phyloP scores from a whole-genome alignment of 202 grass and related monocot genomes.

The Digitaria exilis region DNA sequence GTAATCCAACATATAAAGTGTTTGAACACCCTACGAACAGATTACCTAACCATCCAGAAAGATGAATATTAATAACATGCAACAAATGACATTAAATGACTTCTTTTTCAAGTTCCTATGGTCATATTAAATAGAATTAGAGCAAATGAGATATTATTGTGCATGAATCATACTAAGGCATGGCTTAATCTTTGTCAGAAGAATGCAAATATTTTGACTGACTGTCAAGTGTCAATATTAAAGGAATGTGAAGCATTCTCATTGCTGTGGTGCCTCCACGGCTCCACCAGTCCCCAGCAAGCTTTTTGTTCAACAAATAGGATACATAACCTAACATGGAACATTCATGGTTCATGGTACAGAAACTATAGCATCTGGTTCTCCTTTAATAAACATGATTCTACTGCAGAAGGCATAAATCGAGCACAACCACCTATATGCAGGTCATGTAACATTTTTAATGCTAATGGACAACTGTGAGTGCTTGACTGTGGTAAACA shows the following conservation, averaged over 20 bases:
- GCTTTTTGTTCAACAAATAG: constrained; percentile 16
- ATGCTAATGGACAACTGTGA: constrained; percentile 12
- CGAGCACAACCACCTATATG: constrained; percentile 6
- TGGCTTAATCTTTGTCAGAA: constrained; percentile 9
- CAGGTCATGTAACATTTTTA: constrained; percentile 29
- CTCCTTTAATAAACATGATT: background rate
- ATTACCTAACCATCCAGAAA: constrained; percentile 23
- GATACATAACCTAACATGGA: background rate
- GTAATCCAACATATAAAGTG: constrained; percentile 7
- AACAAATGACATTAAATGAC: background rate
- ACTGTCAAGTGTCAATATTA: background rate
- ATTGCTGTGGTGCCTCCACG: background rate
- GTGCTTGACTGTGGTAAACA: background rate
- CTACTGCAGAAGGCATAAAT: constrained; percentile 17
- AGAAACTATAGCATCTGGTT: background rate
- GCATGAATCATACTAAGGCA: background rate
- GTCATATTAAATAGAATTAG: background rate
- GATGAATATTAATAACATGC: background rate
- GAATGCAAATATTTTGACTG: background rate
- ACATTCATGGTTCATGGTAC: background rate
- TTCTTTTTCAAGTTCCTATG: background rate
- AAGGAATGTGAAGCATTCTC: background rate
- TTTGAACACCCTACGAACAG: background rate
- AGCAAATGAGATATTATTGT: background rate
- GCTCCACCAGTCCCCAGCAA: background rate